Conservation (phyloP, 2,329 filamentous ascomycete species). For the Trichothecium roseum region DNA sequence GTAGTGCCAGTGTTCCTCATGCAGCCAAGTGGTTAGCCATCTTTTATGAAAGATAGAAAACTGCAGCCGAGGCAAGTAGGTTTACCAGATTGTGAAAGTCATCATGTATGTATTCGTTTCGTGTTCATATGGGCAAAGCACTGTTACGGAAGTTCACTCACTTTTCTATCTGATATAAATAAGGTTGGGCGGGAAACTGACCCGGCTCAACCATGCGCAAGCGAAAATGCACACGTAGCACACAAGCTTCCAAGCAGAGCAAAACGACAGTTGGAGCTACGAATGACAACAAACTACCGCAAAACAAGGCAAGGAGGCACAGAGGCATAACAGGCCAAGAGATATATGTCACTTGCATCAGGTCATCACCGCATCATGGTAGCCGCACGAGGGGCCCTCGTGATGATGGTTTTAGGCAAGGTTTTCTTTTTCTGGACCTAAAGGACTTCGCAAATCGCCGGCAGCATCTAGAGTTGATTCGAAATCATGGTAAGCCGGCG, state of each 20-base stretch:
- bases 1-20: slow-evolving; percentile 11
- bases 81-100: slow-evolving; percentile 32
- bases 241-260: no score
- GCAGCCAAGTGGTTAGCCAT: slow-evolving; percentile 16
- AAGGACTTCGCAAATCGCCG: slow-evolving; percentile 37
- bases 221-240: no score
- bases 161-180: no score
- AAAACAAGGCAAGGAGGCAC: slow-evolving; percentile 1
- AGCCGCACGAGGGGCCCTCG: slow-evolving; percentile 54
- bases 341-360: slow-evolving; percentile 49
- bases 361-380: slow-evolving; percentile 60
- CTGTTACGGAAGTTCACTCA: no score
- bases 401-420: slow-evolving; percentile 60
- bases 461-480: slow-evolving; percentile 22
- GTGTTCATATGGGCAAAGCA: no score
- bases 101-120: slow-evolving; percentile 16
- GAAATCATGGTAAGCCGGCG: slow-evolving; percentile 22
- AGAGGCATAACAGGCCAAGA: background rate
- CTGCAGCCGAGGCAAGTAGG: slow-evolving; percentile 21
- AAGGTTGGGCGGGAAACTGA: no score
- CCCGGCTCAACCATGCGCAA: no score
- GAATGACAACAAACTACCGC: background rate
- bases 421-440: slow-evolving; percentile 49
- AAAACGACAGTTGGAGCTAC: no score
- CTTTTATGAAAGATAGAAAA: slow-evolving; percentile 9